These are phyloP conservation scores for Oldenlandia corymbosa DNA, from an alignment of 257 asterid species.

Conservation along the genomic window DNA sequence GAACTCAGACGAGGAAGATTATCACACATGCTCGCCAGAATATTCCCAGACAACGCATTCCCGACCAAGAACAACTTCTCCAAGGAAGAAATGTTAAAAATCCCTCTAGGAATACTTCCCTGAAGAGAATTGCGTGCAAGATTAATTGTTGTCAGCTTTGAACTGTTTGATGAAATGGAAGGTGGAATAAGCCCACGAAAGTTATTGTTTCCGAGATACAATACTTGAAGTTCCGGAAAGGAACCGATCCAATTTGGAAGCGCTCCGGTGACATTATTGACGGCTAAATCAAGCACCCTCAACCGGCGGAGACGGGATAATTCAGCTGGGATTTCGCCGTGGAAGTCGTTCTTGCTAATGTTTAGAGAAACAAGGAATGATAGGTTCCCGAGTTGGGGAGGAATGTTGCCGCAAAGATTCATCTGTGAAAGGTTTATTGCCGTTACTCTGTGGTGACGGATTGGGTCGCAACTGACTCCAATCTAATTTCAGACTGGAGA, in stretches of 20 bases:
- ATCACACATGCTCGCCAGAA: background rate
- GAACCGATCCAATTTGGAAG: constrained; percentile 12
- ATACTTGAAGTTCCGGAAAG: background rate
- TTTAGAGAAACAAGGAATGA: constrained; percentile 22
- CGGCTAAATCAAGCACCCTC: background rate
- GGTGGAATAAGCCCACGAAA: background rate
- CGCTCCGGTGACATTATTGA: background rate
- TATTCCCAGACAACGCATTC: background rate
- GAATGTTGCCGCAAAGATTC: background rate
- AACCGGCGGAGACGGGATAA: background rate
- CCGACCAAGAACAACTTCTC: background rate
- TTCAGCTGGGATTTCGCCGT: constrained; percentile 16
- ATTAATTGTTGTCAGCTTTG: background rate
- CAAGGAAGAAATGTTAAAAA: background rate
- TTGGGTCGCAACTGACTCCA: background rate
- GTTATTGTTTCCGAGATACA: no score
- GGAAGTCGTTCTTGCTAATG: constrained; percentile 16
- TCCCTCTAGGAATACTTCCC: background rate
- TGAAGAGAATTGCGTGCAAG: no score
- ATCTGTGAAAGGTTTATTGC: background rate
- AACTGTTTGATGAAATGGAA: background rate
- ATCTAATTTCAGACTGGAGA: constrained; percentile 5
- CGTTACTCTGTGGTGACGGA: background rate
- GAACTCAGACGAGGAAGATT: background rate
- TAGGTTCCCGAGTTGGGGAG: constrained; percentile 1